Conservation (phyloP, 768 basidiomycete species). For the Leucogyrophana mollusca region DNA sequence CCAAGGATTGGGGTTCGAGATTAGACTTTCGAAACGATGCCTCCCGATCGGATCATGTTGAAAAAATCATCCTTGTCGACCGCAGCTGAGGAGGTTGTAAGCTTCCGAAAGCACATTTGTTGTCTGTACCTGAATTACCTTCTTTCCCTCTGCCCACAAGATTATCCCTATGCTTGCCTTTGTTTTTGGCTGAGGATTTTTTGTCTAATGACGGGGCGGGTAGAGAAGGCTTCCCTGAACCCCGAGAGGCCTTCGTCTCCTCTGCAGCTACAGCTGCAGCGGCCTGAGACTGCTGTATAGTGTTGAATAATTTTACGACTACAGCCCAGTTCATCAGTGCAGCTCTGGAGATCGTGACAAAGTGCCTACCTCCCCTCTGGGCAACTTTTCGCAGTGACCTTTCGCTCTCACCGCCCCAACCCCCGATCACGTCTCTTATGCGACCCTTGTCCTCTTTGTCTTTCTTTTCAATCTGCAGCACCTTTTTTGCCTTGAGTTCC, state of each 20-base stretch:
- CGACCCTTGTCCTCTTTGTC: constrained; percentile 70
- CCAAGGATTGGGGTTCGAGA: not conserved
- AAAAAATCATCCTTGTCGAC: constrained; percentile 77
- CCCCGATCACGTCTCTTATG: constrained; percentile 73
- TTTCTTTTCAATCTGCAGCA: constrained; percentile 68
- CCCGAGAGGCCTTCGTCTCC: constrained; percentile 59
- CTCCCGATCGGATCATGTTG: constrained; percentile 80
- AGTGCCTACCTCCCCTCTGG: constrained; percentile 70
- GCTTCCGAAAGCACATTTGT: not conserved
- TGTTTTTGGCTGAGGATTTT: constrained; percentile 45
- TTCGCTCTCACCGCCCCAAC: constrained; percentile 87
- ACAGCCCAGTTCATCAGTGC: not conserved
- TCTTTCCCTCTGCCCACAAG: constrained; percentile 56
- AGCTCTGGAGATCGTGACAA: not conserved
- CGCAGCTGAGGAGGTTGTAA: constrained; percentile 35
- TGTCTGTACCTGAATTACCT: constrained; percentile 37
- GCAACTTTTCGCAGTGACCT: constrained; percentile 78
- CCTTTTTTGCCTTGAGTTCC: constrained; percentile 68
- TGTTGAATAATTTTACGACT: constrained; percentile 89
- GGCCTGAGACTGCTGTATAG: constrained; percentile 78
- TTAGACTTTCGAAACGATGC: constrained; percentile 70
- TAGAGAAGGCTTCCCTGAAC: constrained; percentile 71
- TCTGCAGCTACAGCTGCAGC: constrained; percentile 51
- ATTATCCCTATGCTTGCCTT: constrained; percentile 54
- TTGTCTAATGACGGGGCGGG: constrained; percentile 59